Percentiles rank a stretch among this genome's conserved stretches.
These are phyloP conservation scores for Alternaria hordeiaustralica DNA, from an alignment of 2,329 filamentous ascomycete species.

Conservation along the genomic window DNA sequence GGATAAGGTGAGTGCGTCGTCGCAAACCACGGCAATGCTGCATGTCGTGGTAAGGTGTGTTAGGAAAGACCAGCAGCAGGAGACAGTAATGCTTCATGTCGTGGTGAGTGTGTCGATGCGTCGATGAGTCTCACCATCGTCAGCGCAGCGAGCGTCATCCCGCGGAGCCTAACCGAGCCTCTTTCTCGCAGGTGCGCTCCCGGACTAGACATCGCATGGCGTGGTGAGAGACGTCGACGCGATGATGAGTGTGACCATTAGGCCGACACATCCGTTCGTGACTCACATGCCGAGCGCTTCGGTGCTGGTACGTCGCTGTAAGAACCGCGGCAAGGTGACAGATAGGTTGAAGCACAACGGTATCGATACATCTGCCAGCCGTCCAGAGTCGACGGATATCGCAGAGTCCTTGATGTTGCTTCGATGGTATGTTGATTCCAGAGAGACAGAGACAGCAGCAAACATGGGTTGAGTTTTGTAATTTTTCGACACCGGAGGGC, in stretches of 20 bases:
- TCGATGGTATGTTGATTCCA: fast-evolving
- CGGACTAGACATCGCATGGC: background rate
- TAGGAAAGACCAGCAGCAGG: too few relatives aligned
- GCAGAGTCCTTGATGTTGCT: background rate
- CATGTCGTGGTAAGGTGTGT: background rate
- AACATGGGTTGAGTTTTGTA: background rate
- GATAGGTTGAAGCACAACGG: background rate
- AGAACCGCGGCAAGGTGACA: fast-evolving
- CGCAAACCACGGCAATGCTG: background rate
- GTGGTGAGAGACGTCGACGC: background rate
- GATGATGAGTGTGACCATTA: background rate
- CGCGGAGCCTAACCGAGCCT: background rate
- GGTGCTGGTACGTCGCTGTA: background rate
- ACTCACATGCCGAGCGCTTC: background rate
- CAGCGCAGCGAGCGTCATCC: background rate
- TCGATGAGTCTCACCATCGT: fast-evolving
- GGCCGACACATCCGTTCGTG: background rate
- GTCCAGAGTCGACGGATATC: fast-evolving
- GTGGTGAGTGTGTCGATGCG: background rate
- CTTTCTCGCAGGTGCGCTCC: too few relatives aligned
- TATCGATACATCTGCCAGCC: background rate
- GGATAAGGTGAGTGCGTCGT: background rate
- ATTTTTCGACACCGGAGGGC: background rate
- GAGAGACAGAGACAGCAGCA: background rate
- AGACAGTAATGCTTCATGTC: background rate